Base-by-base conservation (phyloP, 495 filamentous ascomycete genomes). In the Pyrenula massariospora region DNA sequence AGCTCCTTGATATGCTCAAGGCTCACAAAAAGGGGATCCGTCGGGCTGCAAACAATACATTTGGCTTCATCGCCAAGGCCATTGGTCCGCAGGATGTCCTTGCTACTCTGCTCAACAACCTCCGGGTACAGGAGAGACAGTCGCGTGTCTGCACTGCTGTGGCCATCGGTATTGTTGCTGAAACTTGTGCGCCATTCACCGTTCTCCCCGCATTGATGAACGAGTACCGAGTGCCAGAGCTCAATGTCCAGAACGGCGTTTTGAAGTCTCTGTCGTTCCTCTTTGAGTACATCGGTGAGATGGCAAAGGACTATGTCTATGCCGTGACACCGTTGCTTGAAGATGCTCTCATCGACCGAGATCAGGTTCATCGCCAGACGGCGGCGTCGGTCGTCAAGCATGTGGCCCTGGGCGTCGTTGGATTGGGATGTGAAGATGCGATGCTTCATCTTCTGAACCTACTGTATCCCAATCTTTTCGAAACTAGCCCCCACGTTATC, bases 191-290 rank as follows among this genome's bases (percentile, higher is more conserved):
- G 3, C 94, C 94, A 3, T 99, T 97, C 72, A 97, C 94, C 1
- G 93, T 97, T 2, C 87, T 99, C n/a, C 94, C 94, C 0, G 94
- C 92, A 0, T 74, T 99, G 58, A 99, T 99, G 94, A 99, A 99
- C 75, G 94, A 99, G 71, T 99, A 99, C 70, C 88, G 94, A 31
- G 93, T 97, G 1, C 94, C 93, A 0, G 94, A 99, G 69, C 83
- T 99, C 51, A 99, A 99, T 69, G 92, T 99, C 5, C 93, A 97
- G 70, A 99, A 97, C 64, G 94, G 94, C 71, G 94, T 97, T 48
- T 82, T 99, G 61, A 99, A 99, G 69, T 88, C 91, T 10, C 80
- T 99, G 59, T 92, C 88, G 24, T 99, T 99, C 82, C 77, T 99
- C 53, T 97, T 97, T 66, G 93, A 98, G 62, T 98, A 98, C 72